phyloP scores from a whole-genome alignment of 1,139 yeast genomes.

The Magnusiomyces paraingens region DNA sequence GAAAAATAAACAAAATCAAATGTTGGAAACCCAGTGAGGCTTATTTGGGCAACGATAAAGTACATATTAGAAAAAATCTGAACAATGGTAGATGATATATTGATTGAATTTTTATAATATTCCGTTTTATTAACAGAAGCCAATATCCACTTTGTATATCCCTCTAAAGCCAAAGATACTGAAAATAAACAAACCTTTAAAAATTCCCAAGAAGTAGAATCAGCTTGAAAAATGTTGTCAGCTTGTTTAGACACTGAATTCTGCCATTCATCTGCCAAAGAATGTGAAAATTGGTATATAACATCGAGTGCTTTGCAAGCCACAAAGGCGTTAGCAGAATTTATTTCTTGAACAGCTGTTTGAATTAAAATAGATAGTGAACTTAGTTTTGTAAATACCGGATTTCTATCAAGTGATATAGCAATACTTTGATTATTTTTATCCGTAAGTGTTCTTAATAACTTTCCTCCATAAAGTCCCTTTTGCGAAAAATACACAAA shows the following conservation, averaged over 20 bases:
- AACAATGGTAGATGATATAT: slow-evolving; percentile 38
- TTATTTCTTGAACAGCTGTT: slow-evolving; percentile 15
- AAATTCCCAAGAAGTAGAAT: slow-evolving; percentile 24
- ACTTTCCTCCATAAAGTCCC: slow-evolving; percentile 1
- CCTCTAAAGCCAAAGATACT: slow-evolving; percentile 50
- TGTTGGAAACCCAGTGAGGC: slow-evolving; percentile 65
- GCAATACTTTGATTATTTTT: neutral
- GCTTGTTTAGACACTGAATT: slow-evolving; percentile 1
- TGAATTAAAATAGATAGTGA: slow-evolving; percentile 21
- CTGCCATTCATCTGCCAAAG: slow-evolving; percentile 12
- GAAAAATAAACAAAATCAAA: slow-evolving; percentile 59
- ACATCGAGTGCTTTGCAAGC: slow-evolving; percentile 11
- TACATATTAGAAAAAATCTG: slow-evolving; percentile 47
- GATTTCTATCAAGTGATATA: slow-evolving; percentile 6
- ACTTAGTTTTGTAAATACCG: slow-evolving; percentile 18
- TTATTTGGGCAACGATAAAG: slow-evolving; percentile 52
- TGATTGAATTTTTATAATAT: slow-evolving; percentile 16
- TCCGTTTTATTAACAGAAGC: slow-evolving; percentile 16
- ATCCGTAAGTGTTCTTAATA: slow-evolving; percentile 3
- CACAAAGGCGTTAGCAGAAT: slow-evolving; percentile 11
- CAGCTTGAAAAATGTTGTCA: slow-evolving; percentile 12
- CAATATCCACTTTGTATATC: slow-evolving; percentile 41
- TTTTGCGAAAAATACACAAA: slow-evolving; percentile 11
- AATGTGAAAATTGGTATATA: slow-evolving; percentile 9
- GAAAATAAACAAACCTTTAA: slow-evolving; percentile 46